These are phyloP conservation scores for Picochlorum sp. DNA, from an alignment of 139 green algal genomes.

Conservation along the genomic window DNA sequence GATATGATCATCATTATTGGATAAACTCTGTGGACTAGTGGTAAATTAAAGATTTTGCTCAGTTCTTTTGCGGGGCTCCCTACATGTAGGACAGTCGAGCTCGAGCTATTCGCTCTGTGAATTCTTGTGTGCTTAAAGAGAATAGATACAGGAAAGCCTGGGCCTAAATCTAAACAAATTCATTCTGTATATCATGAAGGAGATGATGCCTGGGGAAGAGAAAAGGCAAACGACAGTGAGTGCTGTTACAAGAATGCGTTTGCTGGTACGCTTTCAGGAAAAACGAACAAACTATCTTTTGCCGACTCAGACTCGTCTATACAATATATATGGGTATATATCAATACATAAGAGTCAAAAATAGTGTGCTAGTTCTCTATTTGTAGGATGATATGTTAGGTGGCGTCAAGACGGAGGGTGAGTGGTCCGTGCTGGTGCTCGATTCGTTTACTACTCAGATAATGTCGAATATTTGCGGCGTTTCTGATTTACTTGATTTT, in stretches of 20 bases:
- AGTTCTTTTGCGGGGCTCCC: too few species aligned
- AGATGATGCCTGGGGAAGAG: background rate
- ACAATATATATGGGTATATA: too few species aligned
- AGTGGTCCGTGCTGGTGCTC: slow-evolving; percentile 75
- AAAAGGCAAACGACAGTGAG: background rate
- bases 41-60: too few species aligned
- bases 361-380: too few species aligned
- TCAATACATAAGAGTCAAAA: too few species aligned
- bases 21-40: too few species aligned
- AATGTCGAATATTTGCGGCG: slow-evolving; percentile 37
- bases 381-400: slow-evolving; percentile 70
- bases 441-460: slow-evolving; percentile 62
- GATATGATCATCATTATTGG: too few species aligned
- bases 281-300: too few species aligned
- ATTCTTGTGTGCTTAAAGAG: background rate
- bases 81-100: too few species aligned
- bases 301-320: too few species aligned
- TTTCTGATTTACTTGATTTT: slow-evolving; percentile 57
- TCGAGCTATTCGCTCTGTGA: background rate
- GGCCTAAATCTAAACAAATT: too few species aligned
- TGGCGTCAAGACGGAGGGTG: slow-evolving; percentile 29
- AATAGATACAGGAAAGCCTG: background rate
- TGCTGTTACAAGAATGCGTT: slow-evolving; percentile 2
- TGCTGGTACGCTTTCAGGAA: background rate
- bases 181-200: too few species aligned